Evolutionary conservation across 2,329 filamentous ascomycete genomes (phyloP), one percentile per base, ranked within the genome.

Genomic region (Paecilomyces sp.): DNA sequence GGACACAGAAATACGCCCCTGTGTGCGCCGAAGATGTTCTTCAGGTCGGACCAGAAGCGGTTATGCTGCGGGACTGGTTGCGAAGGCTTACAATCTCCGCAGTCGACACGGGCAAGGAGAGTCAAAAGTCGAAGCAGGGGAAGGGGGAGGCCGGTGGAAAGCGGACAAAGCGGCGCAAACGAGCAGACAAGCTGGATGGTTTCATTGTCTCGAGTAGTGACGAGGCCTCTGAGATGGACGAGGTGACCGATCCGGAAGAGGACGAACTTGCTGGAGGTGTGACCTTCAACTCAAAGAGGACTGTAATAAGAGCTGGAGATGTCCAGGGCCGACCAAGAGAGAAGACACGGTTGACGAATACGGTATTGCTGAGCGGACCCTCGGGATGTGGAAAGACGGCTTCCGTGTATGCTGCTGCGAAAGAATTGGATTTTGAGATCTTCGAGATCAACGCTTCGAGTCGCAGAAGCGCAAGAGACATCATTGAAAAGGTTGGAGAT

Each of bases 351-450:
- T 59, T 77, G 72, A 62, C 77, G 74, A 97, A 97, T 74, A 85
- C 88, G 0, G 84, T 97, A n/a, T 79, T 99, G 7, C 80, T 99
- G 33, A 97, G 91, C 68, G 94, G 94, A 0, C 91, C 93, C 2
- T 83, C 90, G 65, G 94, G 94, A 0, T 93, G 89, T 70, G 95
- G 94, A 2, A 99, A 99, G 77, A 96, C 92, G 12, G 92, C 95
- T 5, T 87, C 92, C 1, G 89, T 97, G 0, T 92, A 95, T 73
- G 94, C 94, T 3, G 89, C 92, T 51, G 93, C 94, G 3, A 93
- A 90, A 68, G 93, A 99, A 74, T 81, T 97, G 15, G 91, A 85
- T 1, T 97, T 95, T 69, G 92, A 96, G 68, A 84, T 99, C 1
- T 99, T 99, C 65, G 94, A 99, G 74, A 92, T 99, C 70, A 95